Evolutionary conservation across 2,329 filamentous ascomycete genomes (phyloP), one percentile per base, ranked within the genome.

Genomic region (Fusarium sublunatum): DNA sequence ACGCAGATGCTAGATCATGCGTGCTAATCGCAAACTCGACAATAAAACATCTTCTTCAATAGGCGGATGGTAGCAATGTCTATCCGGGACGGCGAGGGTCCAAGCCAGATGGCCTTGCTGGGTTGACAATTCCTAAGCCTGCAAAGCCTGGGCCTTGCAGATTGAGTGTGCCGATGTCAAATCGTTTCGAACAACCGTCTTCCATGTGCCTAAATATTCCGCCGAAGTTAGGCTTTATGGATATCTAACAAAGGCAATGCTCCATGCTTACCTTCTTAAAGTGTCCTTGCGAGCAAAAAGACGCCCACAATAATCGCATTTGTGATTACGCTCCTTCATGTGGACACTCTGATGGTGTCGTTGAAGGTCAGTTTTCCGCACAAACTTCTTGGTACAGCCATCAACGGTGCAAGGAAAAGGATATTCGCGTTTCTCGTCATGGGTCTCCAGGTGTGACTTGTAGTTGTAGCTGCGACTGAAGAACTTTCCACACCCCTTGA

Each of bases 391-490:
- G 65, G 78, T 82, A 76, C 93, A 97, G 48, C 83, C 84, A 3
- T 82, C 75, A 28, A 87, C 78, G 2, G 79, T 79, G 75, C 93
- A 96, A 2, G 83, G 81, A 70, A 92, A 90, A 0, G 88, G 87
- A 69, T 91, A 91, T 69, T 86, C 86, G 53, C 90, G 83, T 57
- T 86, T 83, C 12, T 91, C 87, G 71, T 95, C 88, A 72, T 97
- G 93, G 1, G 88, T 93, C 71, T 93, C 89, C 83, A 93, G 84
- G 74, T 96, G 93, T 28, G 92, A 90, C 71, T 91, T 93, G 78
- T 89, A 92, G 77, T 96, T 96, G 79, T 94, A 96, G 70, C 87
- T 89, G 61, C 93, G 83, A 65, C 91, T 91, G 74, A 96, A 96
- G 13, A 89, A 84, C 74, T 90, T 91, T 7, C 89, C 88, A 72